Percentiles rank a stretch among this genome's conserved stretches.
These are phyloP conservation scores for Ophidiomyces ophidiicola DNA, from an alignment of 2,329 filamentous ascomycete species.

Conservation along the genomic window DNA sequence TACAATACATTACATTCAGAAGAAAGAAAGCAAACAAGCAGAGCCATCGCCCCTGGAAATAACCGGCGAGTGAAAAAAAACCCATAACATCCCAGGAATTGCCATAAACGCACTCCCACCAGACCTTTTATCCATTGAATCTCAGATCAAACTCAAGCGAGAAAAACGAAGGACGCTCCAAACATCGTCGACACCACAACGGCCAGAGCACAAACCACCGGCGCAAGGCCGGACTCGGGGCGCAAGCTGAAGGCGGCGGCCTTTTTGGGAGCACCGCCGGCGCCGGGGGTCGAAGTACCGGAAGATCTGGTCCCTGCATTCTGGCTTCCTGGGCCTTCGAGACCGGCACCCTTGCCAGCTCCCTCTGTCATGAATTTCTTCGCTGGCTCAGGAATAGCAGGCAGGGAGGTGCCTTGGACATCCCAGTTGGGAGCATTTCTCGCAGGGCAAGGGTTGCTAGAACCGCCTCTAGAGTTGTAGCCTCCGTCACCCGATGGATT, in stretches of 20 bases:
- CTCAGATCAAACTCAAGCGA: slow-evolving; percentile 1
- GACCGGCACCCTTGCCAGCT: slow-evolving; percentile 46
- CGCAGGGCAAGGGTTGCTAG: slow-evolving; percentile 43
- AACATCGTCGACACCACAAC: slow-evolving; percentile 43
- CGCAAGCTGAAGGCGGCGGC: slow-evolving; percentile 36
- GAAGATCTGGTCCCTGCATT: slow-evolving; percentile 40
- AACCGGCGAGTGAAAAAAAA: no score
- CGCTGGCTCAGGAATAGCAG: slow-evolving; percentile 45
- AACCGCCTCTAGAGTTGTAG: slow-evolving; percentile 43
- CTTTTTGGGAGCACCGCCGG: slow-evolving; percentile 22
- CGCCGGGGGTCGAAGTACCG: slow-evolving; percentile 36
- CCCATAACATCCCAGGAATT: no score
- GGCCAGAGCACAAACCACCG: slow-evolving; percentile 40
- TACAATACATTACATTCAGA: no score
- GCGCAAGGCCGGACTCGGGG: slow-evolving; percentile 38
- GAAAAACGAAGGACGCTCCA: slow-evolving; percentile 34
- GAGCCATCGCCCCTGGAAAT: no score
- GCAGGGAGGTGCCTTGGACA: slow-evolving; percentile 42
- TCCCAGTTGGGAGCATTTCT: slow-evolving; percentile 45
- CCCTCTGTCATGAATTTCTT: slow-evolving; percentile 46
- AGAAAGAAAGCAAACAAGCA: no score
- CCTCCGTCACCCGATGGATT: slow-evolving; percentile 46
- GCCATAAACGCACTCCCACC: no score
- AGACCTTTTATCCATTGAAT: neutral
- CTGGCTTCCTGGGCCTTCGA: slow-evolving; percentile 45